Evolutionary conservation across 208 protist genomes (phyloP).

Genomic region (Herpetomonas muscarum): DNA sequence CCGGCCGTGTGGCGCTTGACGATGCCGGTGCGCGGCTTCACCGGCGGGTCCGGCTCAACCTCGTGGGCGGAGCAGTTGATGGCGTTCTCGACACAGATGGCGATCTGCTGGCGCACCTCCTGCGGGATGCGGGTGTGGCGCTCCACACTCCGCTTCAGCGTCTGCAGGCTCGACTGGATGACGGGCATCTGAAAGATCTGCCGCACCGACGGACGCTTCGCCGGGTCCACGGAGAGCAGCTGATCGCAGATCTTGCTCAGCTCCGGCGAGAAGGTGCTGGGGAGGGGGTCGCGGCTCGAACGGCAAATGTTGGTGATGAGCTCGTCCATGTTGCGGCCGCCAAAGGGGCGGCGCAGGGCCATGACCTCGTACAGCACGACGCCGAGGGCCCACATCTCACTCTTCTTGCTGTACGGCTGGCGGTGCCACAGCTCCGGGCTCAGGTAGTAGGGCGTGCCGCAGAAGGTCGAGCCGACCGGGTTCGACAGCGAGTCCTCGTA

Average conservation of each 20-base stretch:
- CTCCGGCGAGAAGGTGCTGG: conserved; percentile 52
- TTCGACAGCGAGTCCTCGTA: conserved; percentile 55
- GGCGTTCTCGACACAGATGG: conserved; percentile 48
- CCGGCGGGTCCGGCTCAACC: too few relatives aligned
- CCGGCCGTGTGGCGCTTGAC: conserved; percentile 72
- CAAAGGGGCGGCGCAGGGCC: conserved; percentile 58
- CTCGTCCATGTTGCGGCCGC: conserved; percentile 37
- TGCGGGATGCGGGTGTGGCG: conserved; percentile 60
- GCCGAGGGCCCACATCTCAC: conserved; percentile 84
- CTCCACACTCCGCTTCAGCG: conserved; percentile 72
- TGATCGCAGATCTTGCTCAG: conserved; percentile 70
- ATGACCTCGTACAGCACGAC: conserved; percentile 71
- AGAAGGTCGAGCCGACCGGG: conserved; percentile 50
- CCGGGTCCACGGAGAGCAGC: conserved; percentile 64
- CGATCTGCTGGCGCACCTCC: conserved; percentile 57
- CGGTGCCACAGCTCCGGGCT: conserved; percentile 80
- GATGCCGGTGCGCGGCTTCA: conserved; percentile 28
- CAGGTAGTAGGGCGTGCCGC: conserved; percentile 83
- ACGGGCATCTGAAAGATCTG: conserved; percentile 70
- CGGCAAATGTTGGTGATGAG: conserved; percentile 51
- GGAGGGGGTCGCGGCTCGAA: conserved; percentile 60
- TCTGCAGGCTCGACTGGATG: conserved; percentile 53
- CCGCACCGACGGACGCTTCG: conserved; percentile 52
- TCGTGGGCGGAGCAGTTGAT: too few relatives aligned
- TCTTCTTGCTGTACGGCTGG: conserved; percentile 83